Percentiles rank a stretch among this genome's conserved stretches.
Conservation (phyloP, 192 early-diverging fungal genomes). For the Funneliformis mosseae region DNA sequence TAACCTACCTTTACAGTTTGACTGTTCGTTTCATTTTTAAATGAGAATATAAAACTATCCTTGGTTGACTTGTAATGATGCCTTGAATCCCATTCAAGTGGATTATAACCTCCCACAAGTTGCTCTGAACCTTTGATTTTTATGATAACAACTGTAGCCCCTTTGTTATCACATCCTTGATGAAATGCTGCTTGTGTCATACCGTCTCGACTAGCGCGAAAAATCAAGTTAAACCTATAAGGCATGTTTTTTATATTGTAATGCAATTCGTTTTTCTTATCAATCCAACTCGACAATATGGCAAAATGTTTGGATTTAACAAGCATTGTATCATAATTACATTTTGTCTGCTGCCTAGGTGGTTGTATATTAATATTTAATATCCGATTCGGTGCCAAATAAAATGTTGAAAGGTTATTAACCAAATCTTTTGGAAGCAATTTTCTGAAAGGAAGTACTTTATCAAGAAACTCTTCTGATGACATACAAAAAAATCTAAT, state of each 20-base stretch:
- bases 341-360: too few relatives aligned
- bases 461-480: not conserved
- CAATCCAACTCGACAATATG: not conserved
- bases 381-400: not conserved
- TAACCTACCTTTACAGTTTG: too few relatives aligned
- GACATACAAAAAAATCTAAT: too few relatives aligned
- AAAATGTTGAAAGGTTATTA: not conserved
- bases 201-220: not conserved
- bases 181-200: not conserved
- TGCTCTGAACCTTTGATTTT: not conserved
- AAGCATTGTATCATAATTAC: not conserved
- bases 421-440: not conserved
- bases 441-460: not conserved
- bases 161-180: not conserved
- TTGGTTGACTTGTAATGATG: too few relatives aligned
- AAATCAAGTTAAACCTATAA: not conserved
- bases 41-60: too few relatives aligned
- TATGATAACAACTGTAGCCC: not conserved
- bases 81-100: not conserved
- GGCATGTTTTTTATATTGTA: not conserved
- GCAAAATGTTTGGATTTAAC: not conserved
- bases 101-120: constrained; percentile 21
- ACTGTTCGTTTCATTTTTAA: too few relatives aligned
- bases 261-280: not conserved
- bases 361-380: not conserved